phyloP scores from a whole-genome alignment of 345 rosid species.

The Aquilaria sinensis region DNA sequence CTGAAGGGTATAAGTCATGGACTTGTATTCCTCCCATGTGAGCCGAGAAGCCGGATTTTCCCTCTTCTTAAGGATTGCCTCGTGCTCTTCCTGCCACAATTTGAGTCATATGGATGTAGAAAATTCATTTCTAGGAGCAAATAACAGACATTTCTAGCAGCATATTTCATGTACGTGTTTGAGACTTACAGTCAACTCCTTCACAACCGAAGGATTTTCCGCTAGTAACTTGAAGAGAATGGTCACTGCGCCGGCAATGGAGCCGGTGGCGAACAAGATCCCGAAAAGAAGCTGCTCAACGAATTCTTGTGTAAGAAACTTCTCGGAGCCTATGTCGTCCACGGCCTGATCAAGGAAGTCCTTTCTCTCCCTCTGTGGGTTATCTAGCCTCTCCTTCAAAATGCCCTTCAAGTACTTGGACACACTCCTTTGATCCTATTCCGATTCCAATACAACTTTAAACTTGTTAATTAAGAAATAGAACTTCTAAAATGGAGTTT shows the following conservation, averaged over 20 bases:
- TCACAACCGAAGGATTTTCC: conserved; percentile 14
- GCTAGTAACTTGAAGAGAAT: conserved; percentile 14
- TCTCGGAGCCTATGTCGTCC: conserved; percentile 5
- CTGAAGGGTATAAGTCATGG: conserved; percentile 19
- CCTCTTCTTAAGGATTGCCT: conserved; percentile 16
- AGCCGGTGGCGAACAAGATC: conserved; percentile 22
- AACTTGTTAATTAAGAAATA: not conserved
- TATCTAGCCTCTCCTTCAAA: conserved; percentile 12
- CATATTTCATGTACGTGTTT: not conserved
- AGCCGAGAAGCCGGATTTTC: conserved; percentile 2
- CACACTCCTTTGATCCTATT: conserved; percentile 18
- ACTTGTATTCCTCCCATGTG: conserved; percentile 23
- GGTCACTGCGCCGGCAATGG: conserved; percentile 18
- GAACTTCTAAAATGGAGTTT: not conserved
- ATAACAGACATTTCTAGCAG: not conserved
- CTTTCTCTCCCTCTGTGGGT: not conserved
- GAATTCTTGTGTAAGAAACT: conserved; percentile 8
- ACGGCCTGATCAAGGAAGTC: conserved; percentile 19
- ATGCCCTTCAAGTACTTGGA: conserved; percentile 10
- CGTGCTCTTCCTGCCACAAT: conserved; percentile 16
- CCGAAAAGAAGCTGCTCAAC: conserved; percentile 14
- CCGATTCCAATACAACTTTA: not conserved
- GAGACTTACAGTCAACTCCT: conserved; percentile 13
- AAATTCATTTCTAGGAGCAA: not conserved
- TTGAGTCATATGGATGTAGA: not conserved